A percentile compares a stretch with the other conserved stretches of the same genome.
phyloP scores from a whole-genome alignment of 73 alveolate genomes.

The Breviolum minutum region DNA sequence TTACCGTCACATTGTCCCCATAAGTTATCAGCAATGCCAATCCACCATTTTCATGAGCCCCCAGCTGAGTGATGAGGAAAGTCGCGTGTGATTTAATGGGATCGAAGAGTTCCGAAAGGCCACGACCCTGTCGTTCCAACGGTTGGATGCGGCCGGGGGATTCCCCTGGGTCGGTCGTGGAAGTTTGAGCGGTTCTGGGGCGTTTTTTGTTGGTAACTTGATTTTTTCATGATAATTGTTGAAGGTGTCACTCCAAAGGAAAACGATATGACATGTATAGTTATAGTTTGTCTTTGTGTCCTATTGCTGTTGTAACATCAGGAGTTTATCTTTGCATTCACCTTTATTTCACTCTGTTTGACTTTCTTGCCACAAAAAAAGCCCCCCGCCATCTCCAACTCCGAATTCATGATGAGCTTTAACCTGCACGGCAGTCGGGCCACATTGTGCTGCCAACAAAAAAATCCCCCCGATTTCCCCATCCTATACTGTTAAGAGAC shows the following conservation, averaged over 20 bases:
- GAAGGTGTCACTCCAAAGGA: too few relatives aligned
- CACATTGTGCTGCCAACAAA: neutral
- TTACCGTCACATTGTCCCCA: neutral
- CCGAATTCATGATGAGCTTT: conserved; percentile 66
- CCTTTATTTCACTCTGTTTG: too few relatives aligned
- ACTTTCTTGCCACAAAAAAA: too few relatives aligned
- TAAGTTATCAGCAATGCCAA: neutral
- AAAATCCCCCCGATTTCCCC: too few relatives aligned
- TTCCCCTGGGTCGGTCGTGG: neutral
- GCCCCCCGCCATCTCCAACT: conserved; percentile 62
- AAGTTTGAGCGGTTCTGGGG: neutral
- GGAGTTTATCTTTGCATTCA: too few relatives aligned
- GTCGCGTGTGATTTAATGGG: conserved; percentile 68
- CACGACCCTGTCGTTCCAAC: conserved; percentile 3
- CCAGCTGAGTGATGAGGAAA: conserved; percentile 30
- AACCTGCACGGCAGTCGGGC: conserved; percentile 30
- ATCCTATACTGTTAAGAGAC: neutral
- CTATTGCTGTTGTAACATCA: too few relatives aligned
- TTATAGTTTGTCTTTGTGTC: too few relatives aligned
- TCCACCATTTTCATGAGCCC: neutral
- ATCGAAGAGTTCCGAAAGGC: conserved; percentile 45
- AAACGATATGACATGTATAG: too few relatives aligned
- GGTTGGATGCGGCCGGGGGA: neutral
- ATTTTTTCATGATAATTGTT: too few relatives aligned
- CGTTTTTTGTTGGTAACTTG: too few relatives aligned